Base-by-base conservation (phyloP, 2,329 filamentous ascomycete genomes). In the Harringtonia lauricola region DNA sequence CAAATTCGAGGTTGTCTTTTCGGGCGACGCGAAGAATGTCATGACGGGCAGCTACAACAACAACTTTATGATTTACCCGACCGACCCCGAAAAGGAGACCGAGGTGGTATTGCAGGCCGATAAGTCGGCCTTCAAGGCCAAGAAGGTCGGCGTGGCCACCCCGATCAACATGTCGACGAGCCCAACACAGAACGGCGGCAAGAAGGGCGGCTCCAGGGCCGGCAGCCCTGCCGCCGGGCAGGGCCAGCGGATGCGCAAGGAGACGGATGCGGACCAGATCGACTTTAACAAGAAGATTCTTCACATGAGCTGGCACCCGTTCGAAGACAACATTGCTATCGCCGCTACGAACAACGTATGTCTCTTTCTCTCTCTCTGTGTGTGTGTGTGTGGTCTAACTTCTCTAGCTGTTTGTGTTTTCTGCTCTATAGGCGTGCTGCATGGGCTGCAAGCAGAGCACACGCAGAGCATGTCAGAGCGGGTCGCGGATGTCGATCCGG, bases 31-130 rank as follows among this genome's bases (percentile, higher is more conserved):
- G 33, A 94, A 95, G 74, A 96, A 98, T 56, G 92, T 96, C 52
- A 98, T 98, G 92, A 98, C 92, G 7, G 92, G 92, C 55, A 95
- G 88, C 61, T 98, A 98, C 72, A 98, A 98, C 75, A 98, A 98
- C 71, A 98, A 98, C 70, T 96, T 98, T 72, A 98, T 98, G 92
- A 98, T 98, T 59, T 98, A 96, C 63, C 92, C 92, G 5, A 92
- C 89, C 22, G 90, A 96, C 57, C 86, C 89, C 8, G 86, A 90
- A 53, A 94, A 94, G 67, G 92, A 98, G 61, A 90, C 90, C 3
- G 92, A 98, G 64, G 89, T 98, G 39, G 92, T 98, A 38, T 71
- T 98, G 45, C 92, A 98, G 64, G 92, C 92, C 33, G 92, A 98
- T 63, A 98, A 98, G 71, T 95, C 88, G 45, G 92, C 92, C 12